Base-by-base conservation (phyloP, 192 early-diverging fungal genomes). In the Podila minutissima region DNA sequence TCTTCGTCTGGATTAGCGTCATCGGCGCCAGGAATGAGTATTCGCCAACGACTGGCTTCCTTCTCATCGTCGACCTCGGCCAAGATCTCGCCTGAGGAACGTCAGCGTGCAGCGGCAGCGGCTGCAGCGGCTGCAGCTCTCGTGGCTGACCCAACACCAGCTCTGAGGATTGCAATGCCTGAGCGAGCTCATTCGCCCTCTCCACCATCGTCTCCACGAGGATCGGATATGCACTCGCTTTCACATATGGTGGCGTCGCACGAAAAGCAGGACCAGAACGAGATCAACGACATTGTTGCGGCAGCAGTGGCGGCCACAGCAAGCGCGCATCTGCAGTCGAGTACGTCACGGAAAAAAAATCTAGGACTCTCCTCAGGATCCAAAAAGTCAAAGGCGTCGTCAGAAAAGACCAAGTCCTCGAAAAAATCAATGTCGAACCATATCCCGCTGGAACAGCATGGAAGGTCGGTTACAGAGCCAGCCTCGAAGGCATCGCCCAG, bases 171-270 rank as follows among this genome's bases (percentile, higher is more conserved):
- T n/a, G 50, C 50, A 22, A n/a, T 67, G 15, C 75, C 75, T 1
- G 75, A 78, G n/a, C 75, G 75, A 13, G 75, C 75, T 2, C 75
- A 78, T 15, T 78, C 75, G 5, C 75, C 75, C 51, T 72, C 75
- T 17, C 75, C 75, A 0, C 75, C 75, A 29, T 71, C 75, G 1
- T 78, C 75, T 5, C 75, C 75, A 22, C 75, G 75, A 15, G 75
- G 64, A 13, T 63, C 75, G 7, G 67, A 41, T 53, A 53, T 53
- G n/a, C 17, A 53, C 17, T 53, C 50, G 17, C 17, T 53, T 22
- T 53, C 50, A 11, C 50, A 53, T 53, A n/a, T 53, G 50, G 50
- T 53, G 50, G 17, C 50, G 7, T 0, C n/a, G 6, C 50, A 60
- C 15, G 22, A 38, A 5, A 49, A 50, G 10, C 63, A 66, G 8